phyloP scores from a whole-genome alignment of 2,329 filamentous ascomycete species.

The Fusarium chaquense region DNA sequence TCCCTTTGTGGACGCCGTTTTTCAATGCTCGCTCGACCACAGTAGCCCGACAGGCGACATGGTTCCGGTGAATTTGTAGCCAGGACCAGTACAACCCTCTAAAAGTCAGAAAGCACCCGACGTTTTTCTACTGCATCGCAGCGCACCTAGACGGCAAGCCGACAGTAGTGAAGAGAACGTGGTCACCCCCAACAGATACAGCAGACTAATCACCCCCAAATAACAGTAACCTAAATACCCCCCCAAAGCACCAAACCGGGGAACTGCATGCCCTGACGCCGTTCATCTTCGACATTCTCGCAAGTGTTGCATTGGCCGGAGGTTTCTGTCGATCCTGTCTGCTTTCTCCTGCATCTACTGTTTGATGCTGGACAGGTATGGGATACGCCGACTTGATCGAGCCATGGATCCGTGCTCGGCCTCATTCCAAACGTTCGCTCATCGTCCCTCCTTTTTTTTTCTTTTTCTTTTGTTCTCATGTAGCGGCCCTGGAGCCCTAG shows the following conservation, averaged over 20 bases:
- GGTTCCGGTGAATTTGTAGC: conserved; percentile 20
- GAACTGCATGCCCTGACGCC: conserved; percentile 41
- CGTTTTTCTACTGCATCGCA: conserved; percentile 38
- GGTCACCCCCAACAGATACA: conserved; percentile 37
- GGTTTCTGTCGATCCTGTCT: conserved; percentile 41
- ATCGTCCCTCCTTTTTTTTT: conserved; percentile 3
- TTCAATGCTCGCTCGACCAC: conserved; percentile 35
- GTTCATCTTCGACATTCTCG: conserved; percentile 11
- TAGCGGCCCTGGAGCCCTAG: conserved; percentile 21
- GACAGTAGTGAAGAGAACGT: conserved; percentile 22
- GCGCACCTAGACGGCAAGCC: conserved; percentile 31
- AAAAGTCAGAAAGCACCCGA: conserved; percentile 14
- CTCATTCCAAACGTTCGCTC: conserved; percentile 7
- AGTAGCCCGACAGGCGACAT: conserved; percentile 23
- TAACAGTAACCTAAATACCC: conserved; percentile 21
- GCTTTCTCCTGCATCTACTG: conserved; percentile 26
- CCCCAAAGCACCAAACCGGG: conserved; percentile 46
- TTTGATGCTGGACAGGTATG: conserved; percentile 24
- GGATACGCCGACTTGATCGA: conserved; percentile 32
- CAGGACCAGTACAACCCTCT: conserved; percentile 24
- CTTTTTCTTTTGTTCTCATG: conserved; percentile 1
- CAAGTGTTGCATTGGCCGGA: conserved; percentile 25
- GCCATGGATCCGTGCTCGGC: conserved; percentile 19
- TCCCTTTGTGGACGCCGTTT: conserved; percentile 40
- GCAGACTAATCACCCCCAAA: conserved; percentile 39